phyloP scores from a whole-genome alignment of 371 early-diverging fungal species.

The Mortierella sp. region DNA sequence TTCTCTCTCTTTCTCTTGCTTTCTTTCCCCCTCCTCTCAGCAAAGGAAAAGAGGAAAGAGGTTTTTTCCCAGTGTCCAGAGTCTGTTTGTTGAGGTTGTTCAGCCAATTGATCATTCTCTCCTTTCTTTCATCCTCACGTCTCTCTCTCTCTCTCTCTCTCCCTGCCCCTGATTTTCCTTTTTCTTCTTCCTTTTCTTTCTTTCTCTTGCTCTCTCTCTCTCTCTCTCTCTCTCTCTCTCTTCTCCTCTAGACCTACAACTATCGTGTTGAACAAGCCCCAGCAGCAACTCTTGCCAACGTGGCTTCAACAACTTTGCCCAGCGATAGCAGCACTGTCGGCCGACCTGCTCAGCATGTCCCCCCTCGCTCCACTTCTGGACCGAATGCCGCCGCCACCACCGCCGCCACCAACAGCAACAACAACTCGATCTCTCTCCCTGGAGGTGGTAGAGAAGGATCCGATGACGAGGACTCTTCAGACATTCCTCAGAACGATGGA shows the following conservation, averaged over 20 bases:
- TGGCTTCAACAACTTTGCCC: constrained; percentile 50
- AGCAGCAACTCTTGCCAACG: constrained; percentile 59
- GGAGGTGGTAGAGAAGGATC: constrained; percentile 27
- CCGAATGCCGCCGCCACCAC: constrained; percentile 28
- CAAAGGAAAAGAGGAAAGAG: too few relatives aligned
- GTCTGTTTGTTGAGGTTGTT: too few relatives aligned
- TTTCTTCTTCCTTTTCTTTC: not conserved
- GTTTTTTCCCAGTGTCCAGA: too few relatives aligned
- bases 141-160: not conserved
- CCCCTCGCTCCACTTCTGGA: constrained; percentile 39
- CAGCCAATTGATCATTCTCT: too few relatives aligned
- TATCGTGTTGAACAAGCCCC: constrained; percentile 37
- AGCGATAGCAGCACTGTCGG: constrained; percentile 40
- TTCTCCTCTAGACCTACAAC: constrained; percentile 19
- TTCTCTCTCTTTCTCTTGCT: too few relatives aligned
- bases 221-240: not conserved
- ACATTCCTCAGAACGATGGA: constrained; percentile 61
- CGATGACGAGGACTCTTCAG: constrained; percentile 21
- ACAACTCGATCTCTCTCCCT: constrained; percentile 33
- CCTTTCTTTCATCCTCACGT: too few relatives aligned
- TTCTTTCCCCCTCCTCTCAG: too few relatives aligned
- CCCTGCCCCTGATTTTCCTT: not conserved
- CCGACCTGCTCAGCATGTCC: constrained; percentile 44
- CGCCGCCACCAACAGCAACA: constrained; percentile 36
- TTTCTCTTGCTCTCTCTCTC: too few relatives aligned